Conservation (phyloP, 1,284 basidiomycete genomes). For the Grifola frondosa region DNA sequence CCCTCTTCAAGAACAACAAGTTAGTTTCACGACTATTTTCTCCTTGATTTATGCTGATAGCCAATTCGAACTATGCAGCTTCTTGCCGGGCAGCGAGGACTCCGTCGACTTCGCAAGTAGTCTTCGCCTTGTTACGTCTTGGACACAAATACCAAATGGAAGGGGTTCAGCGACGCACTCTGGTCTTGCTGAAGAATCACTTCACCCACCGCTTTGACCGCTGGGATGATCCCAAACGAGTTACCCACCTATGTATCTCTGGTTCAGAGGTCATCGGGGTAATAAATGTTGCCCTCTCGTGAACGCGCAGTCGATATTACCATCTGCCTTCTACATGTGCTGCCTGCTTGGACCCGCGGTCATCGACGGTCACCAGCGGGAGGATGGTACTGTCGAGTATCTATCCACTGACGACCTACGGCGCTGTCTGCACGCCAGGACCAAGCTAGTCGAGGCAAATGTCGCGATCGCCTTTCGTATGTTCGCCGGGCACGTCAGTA, state of each 20-base stretch:
- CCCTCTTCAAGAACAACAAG: too few relatives aligned
- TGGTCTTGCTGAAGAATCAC: not conserved
- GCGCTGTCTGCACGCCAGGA: not conserved
- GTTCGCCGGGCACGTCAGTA: not conserved
- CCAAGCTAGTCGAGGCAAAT: not conserved
- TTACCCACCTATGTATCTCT: conserved; percentile 1
- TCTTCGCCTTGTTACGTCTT: conserved; percentile 3
- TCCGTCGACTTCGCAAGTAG: too few relatives aligned
- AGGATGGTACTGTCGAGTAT: not conserved
- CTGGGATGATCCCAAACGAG: not conserved
- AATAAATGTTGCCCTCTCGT: conserved; percentile 8
- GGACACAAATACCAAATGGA: conserved; percentile 7
- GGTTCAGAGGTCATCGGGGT: conserved; percentile 7
- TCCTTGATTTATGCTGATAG: too few relatives aligned
- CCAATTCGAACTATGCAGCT: too few relatives aligned
- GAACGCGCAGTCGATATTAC: not conserved
- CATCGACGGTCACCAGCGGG: not conserved
- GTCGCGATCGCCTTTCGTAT: not conserved
- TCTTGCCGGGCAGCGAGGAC: too few relatives aligned
- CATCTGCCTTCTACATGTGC: not conserved
- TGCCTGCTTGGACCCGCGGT: not conserved
- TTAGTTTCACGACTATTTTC: too few relatives aligned
- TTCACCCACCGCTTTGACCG: not conserved
- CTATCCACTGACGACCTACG: not conserved
- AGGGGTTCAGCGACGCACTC: not conserved